Base-by-base conservation (phyloP, 164 flowering plant species). In the Sedum album region DNA sequence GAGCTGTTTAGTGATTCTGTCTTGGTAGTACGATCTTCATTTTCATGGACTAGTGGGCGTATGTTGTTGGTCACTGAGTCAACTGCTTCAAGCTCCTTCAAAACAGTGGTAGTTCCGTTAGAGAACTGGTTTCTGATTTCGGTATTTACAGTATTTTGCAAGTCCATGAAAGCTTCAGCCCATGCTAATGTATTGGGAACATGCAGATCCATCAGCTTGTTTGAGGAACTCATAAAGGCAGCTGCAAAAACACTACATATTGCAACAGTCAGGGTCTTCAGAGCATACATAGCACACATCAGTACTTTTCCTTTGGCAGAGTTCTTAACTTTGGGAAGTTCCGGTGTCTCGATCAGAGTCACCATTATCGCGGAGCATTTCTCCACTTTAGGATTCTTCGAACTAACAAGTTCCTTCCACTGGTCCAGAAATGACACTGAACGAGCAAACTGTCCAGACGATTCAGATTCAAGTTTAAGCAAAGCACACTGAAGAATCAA, bases 211-310 rank as follows among this genome's bases (percentile, higher is more conserved):
- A 73, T 31, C 78, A 91, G 67, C 73, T 78, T 78, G 70, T 81
- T 73, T 5, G 79, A 42, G 10, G 91, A 84, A 35, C 93, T 90
- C 8, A 85, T 80, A 74, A 91, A 87, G 8, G 85, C 86, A 42
- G 90, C 83, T 38, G 78, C 75, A 68, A 87, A 88, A 10, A 86
- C 80, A 33, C 87, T 76, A 62, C 92, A 94, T 4, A 91, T 71
- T 73, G 86, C 86, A 25, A 88, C 69, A 1, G 96, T 88, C 38
- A 62, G 66, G 36, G 85, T 88, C 77, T 79, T 90, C 15, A 92
- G 87, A 42, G 94, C 99, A 67, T 87, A 85, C 88, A 94, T 78
- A 5, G 96, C 99, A 6, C 80, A 85, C 92, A 94, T 85, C 77
- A 94, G 69, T 41, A 91, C 86, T 70, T 86, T 86, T 28, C 90